These are phyloP conservation scores for Mortierella claussenii DNA, from an alignment of 192 early-diverging fungal species.

Conservation along the genomic window DNA sequence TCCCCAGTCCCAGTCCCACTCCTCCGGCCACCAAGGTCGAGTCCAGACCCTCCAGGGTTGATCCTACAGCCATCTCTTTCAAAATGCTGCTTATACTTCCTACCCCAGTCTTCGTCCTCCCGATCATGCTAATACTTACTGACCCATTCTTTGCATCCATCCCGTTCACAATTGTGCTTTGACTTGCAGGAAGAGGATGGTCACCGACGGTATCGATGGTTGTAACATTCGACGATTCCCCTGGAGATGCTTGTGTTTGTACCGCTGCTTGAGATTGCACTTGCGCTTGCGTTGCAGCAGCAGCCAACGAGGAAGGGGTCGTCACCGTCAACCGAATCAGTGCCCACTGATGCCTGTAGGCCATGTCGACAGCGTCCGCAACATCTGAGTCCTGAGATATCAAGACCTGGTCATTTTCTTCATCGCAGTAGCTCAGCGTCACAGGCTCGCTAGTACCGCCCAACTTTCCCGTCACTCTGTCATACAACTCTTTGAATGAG, in stretches of 20 bases:
- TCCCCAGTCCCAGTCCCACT: slow-evolving; percentile 20
- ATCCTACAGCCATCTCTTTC: background rate
- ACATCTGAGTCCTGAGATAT: slow-evolving; percentile 77
- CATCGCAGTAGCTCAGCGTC: slow-evolving; percentile 75
- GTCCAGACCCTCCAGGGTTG: slow-evolving; percentile 2
- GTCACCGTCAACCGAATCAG: slow-evolving; percentile 17
- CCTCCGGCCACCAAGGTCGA: slow-evolving; percentile 10
- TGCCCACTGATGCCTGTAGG: slow-evolving; percentile 48
- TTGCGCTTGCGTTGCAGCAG: too few relatives aligned
- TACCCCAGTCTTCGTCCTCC: too few relatives aligned
- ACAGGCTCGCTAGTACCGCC: slow-evolving; percentile 36
- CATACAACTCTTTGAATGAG: slow-evolving; percentile 61
- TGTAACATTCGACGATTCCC: too few relatives aligned
- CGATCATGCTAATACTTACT: too few relatives aligned
- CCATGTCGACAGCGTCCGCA: slow-evolving; percentile 80
- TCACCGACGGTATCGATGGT: too few relatives aligned
- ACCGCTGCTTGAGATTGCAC: too few relatives aligned
- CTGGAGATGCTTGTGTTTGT: too few relatives aligned
- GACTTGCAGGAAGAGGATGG: too few relatives aligned
- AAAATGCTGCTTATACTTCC: background rate
- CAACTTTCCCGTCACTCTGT: slow-evolving; percentile 67
- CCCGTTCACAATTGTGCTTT: too few relatives aligned
- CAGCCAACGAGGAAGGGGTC: too few relatives aligned
- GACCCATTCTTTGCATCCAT: too few relatives aligned
- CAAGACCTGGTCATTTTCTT: slow-evolving; percentile 84